Percentiles rank a stretch among this genome's conserved stretches.
Evolutionary conservation across 352 stramenopile genomes (phyloP).

Genomic region (Paralagenidium karlingii): DNA sequence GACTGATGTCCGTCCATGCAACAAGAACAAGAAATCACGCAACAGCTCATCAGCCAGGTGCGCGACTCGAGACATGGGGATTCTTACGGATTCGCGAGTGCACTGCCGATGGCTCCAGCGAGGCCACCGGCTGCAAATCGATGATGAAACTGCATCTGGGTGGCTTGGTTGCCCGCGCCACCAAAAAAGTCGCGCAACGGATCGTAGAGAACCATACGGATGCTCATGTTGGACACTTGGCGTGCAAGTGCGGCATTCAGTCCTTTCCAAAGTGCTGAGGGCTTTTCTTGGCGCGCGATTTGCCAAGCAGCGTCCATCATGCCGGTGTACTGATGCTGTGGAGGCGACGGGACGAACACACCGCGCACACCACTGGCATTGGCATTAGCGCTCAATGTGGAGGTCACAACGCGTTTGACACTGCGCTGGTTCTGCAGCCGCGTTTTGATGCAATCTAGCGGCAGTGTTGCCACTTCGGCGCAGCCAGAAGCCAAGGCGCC

Average conservation of each 20-base stretch:
- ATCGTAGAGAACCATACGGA: conserved; percentile 79
- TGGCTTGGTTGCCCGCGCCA: conserved; percentile 16
- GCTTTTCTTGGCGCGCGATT: conserved; percentile 58
- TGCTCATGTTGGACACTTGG: conserved; percentile 80
- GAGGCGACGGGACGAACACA: too few relatives aligned
- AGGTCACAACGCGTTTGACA: conserved; percentile 13
- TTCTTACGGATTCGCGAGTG: conserved; percentile 72
- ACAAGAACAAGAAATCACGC: conserved; percentile 2
- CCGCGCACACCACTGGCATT: conserved; percentile 74
- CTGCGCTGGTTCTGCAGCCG: conserved; percentile 64
- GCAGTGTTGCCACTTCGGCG: conserved; percentile 68
- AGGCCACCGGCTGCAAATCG: conserved; percentile 69
- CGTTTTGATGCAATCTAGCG: conserved; percentile 81
- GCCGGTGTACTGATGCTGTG: too few relatives aligned
- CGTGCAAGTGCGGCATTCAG: conserved; percentile 65
- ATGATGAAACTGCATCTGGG: conserved; percentile 57
- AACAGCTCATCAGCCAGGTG: conserved; percentile 1
- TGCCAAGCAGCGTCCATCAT: too few relatives aligned
- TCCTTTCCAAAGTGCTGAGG: conserved; percentile 61
- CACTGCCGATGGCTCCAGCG: conserved; percentile 69
- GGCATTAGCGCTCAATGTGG: conserved; percentile 25
- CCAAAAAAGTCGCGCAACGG: conserved; percentile 70
- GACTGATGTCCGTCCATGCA: too few relatives aligned
- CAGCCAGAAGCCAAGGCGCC: conserved; percentile 51
- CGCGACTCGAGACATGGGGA: too few relatives aligned